Percentiles rank a stretch among this genome's conserved stretches.
Conservation (phyloP, 176 grass and related monocot genomes). For the Carex kokanica region DNA sequence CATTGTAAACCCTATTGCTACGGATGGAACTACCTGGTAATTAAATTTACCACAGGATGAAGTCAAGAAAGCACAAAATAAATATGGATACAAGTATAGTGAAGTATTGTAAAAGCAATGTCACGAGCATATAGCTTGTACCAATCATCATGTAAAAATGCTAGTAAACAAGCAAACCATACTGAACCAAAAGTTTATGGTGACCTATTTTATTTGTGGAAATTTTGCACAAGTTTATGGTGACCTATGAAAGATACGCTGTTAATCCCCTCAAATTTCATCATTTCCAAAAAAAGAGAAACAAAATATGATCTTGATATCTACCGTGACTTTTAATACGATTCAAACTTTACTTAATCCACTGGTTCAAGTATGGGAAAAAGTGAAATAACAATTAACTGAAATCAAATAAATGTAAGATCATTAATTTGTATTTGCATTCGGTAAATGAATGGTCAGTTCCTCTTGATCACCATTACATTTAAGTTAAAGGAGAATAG, state of each 20-base stretch:
- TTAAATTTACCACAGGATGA: neutral
- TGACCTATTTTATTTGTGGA: neutral
- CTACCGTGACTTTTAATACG: neutral
- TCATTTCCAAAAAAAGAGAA: neutral
- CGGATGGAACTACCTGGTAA: constrained; percentile 72
- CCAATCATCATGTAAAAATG: neutral
- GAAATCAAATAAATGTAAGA: neutral
- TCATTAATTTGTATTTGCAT: neutral
- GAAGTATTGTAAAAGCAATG: neutral
- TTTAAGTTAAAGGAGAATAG: neutral
- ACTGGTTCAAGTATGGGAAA: neutral
- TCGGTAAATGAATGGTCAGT: neutral
- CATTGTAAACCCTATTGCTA: constrained; percentile 93
- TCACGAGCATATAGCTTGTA: neutral
- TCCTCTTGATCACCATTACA: neutral
- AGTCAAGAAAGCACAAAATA: neutral
- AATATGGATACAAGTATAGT: neutral
- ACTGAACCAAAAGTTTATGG: neutral
- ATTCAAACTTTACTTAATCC: neutral
- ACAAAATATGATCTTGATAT: neutral
- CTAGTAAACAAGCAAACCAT: neutral
- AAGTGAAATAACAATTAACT: neutral
- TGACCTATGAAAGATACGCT: neutral
- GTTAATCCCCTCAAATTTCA: neutral
- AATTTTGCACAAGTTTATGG: neutral